Conservation (phyloP, 164 flowering plant species). For the Echeveria elegans region DNA sequence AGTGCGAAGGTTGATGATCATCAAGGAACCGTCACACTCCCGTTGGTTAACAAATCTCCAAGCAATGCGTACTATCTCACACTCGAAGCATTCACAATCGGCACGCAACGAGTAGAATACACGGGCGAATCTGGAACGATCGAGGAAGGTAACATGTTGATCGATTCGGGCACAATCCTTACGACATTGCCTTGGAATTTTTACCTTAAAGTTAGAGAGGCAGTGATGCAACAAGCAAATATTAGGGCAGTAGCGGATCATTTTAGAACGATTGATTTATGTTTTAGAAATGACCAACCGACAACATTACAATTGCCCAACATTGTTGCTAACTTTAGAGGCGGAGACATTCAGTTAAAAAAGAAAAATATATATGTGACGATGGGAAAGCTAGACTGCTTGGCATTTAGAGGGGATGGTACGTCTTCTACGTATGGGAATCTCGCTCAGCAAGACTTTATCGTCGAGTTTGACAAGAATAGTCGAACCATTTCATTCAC, state of each 20-base stretch:
- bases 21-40: background rate
- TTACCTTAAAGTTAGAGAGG: background rate
- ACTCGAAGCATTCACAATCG: background rate
- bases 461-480: too few relatives aligned
- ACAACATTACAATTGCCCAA: background rate
- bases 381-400: background rate
- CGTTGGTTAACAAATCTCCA: background rate
- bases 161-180: background rate
- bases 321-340: background rate
- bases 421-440: too few relatives aligned
- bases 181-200: background rate
- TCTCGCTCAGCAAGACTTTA: too few relatives aligned
- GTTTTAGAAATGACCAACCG: background rate
- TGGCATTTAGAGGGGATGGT: background rate
- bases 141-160: background rate
- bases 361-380: too few relatives aligned
- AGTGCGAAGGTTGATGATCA: background rate
- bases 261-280: background rate
- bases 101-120: background rate
- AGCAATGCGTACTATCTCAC: background rate
- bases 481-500: too few relatives aligned
- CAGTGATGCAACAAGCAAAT: background rate
- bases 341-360: background rate
- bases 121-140: background rate
- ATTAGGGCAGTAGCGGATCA: background rate